Conservation (phyloP, 2,329 filamentous ascomycete genomes). For the Chalaropsis ovoidea region DNA sequence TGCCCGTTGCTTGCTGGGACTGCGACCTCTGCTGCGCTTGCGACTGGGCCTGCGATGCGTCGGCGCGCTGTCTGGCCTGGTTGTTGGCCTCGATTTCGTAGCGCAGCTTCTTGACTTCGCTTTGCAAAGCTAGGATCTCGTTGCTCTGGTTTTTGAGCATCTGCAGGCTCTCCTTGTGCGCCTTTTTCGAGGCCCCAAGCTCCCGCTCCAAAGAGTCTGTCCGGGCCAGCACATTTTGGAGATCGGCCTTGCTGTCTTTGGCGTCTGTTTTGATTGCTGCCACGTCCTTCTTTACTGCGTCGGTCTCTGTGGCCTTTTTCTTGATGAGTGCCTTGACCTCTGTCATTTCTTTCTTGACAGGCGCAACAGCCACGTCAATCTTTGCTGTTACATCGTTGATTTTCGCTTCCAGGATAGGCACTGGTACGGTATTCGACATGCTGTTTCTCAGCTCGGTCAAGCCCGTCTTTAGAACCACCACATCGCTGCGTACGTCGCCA, state of each 20-base stretch:
- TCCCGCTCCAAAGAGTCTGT: slow-evolving; percentile 26
- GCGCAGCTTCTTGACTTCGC: slow-evolving; percentile 26
- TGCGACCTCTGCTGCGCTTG: slow-evolving; percentile 24
- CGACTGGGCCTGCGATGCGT: slow-evolving; percentile 30
- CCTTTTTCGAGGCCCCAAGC: slow-evolving; percentile 28
- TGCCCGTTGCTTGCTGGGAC: slow-evolving; percentile 19
- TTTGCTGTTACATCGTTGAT: background rate
- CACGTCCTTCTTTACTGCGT: slow-evolving; percentile 3
- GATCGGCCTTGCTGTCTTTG: background rate
- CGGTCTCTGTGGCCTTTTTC: slow-evolving; percentile 4
- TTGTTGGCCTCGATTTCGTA: slow-evolving; percentile 30
- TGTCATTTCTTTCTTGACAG: slow-evolving; percentile 8
- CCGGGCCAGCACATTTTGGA: slow-evolving; percentile 1
- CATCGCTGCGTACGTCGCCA: slow-evolving; percentile 27
- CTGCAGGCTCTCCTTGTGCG: slow-evolving; percentile 28
- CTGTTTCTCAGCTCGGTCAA: slow-evolving; percentile 27
- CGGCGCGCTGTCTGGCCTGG: slow-evolving; percentile 30
- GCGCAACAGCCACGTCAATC: background rate
- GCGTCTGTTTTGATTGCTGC: background rate
- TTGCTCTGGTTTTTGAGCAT: slow-evolving; percentile 28
- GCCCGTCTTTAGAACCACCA: slow-evolving; percentile 30
- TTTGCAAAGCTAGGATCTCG: slow-evolving; percentile 27
- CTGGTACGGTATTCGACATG: background rate
- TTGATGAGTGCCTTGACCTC: slow-evolving; percentile 7
- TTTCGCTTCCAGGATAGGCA: slow-evolving; percentile 5